phyloP scores from a whole-genome alignment of 2,329 filamentous ascomycete genomes.

The Cladosporium sp. region DNA sequence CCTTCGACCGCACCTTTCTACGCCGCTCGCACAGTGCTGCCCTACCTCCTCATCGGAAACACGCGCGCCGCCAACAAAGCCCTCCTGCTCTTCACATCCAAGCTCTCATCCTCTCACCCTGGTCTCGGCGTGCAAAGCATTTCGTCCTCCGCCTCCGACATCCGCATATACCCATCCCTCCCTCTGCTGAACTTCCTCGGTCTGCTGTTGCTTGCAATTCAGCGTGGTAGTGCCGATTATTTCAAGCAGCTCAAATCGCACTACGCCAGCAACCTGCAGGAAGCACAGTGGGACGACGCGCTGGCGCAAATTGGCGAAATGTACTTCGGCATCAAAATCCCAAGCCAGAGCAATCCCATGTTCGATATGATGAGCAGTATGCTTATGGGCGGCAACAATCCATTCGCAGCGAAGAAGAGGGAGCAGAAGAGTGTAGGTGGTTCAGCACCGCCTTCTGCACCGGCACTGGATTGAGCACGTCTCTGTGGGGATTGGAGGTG shows the following conservation, averaged over 20 bases:
- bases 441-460: constrained; percentile 32
- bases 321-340: constrained; percentile 90
- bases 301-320: constrained; percentile 87
- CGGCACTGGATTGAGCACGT: constrained; percentile 26
- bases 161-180: constrained; percentile 77
- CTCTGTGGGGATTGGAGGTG: no score
- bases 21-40: constrained; percentile 78
- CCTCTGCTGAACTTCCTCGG: constrained; percentile 95
- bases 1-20: constrained; percentile 83
- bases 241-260: constrained; percentile 78
- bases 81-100: constrained; percentile 68
- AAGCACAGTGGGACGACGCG: constrained; percentile 70
- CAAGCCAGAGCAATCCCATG: constrained; percentile 83
- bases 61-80: constrained; percentile 81
- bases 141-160: constrained; percentile 65
- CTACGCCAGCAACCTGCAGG: constrained; percentile 73
- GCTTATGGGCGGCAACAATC: constrained; percentile 69
- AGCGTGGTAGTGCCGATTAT: constrained; percentile 70
- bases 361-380: constrained; percentile 98
- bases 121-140: constrained; percentile 75
- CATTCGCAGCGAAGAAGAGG: constrained; percentile 42
- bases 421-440: constrained; percentile 45
- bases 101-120: constrained; percentile 55
- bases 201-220: constrained; percentile 74
- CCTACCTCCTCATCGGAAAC: constrained; percentile 87